Evolutionary conservation across 352 stramenopile genomes (phyloP), one percentile per base, ranked within the genome.

Genomic region (Pythium biforme): DNA sequence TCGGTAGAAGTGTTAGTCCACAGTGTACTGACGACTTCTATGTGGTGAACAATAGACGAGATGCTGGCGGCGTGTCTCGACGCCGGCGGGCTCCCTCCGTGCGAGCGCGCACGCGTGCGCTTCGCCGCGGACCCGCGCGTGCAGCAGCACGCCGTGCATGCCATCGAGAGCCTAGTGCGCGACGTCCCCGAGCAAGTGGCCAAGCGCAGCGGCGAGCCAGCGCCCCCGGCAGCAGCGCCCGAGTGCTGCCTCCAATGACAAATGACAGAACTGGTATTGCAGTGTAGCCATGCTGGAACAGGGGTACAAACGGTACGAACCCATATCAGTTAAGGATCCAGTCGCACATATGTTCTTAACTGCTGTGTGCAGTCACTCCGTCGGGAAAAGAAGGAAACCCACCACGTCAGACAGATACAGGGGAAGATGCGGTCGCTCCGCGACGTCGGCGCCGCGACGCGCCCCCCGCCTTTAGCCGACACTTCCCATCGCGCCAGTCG

Each of bases 31-130:
- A 9, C n/a, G 4, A 27, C 8, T 23, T 14, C 4, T 49, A 7
- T 49, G 41, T 6, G 4, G 20, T 20, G 19, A 27, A 12, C 20
- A n/a, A 3, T 43, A 88, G 76, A 83, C 15, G 68, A 78, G 15
- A 81, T 86, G 74, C 60, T 70, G 17, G 55, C 45, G 0, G 63
- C 76, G 19, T 87, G 76, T 61, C 62, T 89, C 3, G 76, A 89
- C 5, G 76, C 74, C 4, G 77, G 76, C 0, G 74, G 66, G 10
- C 64, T 89, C 12, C 73, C 77, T 15, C 72, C 50, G 23, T 83
- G 76, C 59, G 80, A 89, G 53, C 80, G 74, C 47, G 78, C 76
- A 3, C 76, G 80, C 19, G 55, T 85, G 33, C 74, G 62, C 2
- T 89, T 86, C 31, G 63, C 59, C 0, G 49, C 59, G 19, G 76